Conservation (phyloP, 345 rosid species). For the Boechera retrofracta region DNA sequence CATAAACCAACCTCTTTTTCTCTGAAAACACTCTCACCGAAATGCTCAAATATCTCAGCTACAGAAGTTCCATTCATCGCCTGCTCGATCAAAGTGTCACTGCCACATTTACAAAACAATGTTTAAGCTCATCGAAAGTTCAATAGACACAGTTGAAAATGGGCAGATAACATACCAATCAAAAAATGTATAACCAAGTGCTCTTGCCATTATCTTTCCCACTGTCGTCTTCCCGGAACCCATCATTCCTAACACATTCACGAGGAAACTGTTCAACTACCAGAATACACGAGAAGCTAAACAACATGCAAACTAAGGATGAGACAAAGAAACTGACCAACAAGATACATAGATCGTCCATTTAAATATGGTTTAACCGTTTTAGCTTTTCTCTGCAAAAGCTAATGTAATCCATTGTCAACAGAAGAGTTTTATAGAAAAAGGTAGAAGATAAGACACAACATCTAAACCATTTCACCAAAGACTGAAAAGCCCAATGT, state of each 20-base stretch:
- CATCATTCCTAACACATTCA: constrained; percentile 76
- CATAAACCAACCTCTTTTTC: constrained; percentile 69
- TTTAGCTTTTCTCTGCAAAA: constrained; percentile 75
- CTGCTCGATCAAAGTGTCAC: constrained; percentile 79
- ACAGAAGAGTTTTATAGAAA: constrained; percentile 19
- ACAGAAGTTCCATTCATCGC: constrained; percentile 68
- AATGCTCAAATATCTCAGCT: constrained; percentile 75
- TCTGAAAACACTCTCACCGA: constrained; percentile 87
- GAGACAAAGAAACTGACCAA: constrained; percentile 68
- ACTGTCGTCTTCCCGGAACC: constrained; percentile 97
- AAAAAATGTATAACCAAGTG: constrained; percentile 67
- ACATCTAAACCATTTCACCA: constrained; percentile 14
- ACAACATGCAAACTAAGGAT: constrained; percentile 16
- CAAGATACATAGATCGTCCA: constrained; percentile 86
- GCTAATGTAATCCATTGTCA: constrained; percentile 38
- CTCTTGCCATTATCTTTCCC: constrained; percentile 73
- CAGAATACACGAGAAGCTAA: constrained; percentile 7
- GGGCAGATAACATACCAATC: constrained; percentile 64
- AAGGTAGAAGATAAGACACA: constrained; percentile 2
- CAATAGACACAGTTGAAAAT: background rate
- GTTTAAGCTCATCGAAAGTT: constrained; percentile 14
- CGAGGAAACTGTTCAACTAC: background rate
- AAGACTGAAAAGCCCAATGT: background rate
- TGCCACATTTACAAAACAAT: constrained; percentile 43
- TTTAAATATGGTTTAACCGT: constrained; percentile 73